Percentiles rank a stretch among this genome's conserved stretches.
These are phyloP conservation scores for Arachnomyces sp. DNA, from an alignment of 2,329 filamentous ascomycete genomes.

Conservation along the genomic window DNA sequence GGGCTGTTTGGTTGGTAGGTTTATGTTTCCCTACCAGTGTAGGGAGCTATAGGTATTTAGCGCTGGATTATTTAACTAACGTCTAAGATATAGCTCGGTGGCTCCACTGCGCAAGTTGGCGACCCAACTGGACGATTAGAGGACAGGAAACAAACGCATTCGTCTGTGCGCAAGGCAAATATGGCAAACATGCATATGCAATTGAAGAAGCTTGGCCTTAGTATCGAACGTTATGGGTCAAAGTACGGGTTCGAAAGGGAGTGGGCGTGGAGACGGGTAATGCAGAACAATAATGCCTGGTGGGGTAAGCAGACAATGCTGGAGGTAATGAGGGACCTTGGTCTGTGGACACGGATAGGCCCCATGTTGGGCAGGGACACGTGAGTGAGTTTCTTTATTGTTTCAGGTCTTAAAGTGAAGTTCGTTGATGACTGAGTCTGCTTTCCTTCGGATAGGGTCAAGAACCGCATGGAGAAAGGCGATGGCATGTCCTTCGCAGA, in stretches of 20 bases:
- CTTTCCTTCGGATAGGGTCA: slow-evolving; percentile 50
- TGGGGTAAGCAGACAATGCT: slow-evolving; percentile 63
- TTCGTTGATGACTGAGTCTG: background rate
- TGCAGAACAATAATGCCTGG: slow-evolving; percentile 82
- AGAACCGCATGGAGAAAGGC: slow-evolving; percentile 71
- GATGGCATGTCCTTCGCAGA: slow-evolving; percentile 93
- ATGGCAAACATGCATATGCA: slow-evolving; percentile 44
- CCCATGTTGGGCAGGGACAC: slow-evolving; percentile 84
- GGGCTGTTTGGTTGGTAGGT: slow-evolving; percentile 38
- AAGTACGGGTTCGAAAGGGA: slow-evolving; percentile 58
- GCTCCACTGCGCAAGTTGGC: slow-evolving; percentile 39
- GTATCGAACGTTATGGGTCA: slow-evolving; percentile 59
- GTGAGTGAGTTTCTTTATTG: slow-evolving; percentile 45
- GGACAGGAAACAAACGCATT: slow-evolving; percentile 30
- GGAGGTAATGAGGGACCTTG: slow-evolving; percentile 68
- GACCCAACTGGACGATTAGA: slow-evolving; percentile 40
- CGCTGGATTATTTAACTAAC: slow-evolving; percentile 2
- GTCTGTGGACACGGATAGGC: slow-evolving; percentile 66
- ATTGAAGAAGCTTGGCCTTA: slow-evolving; percentile 59
- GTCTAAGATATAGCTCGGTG: slow-evolving; percentile 34
- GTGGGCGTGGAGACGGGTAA: slow-evolving; percentile 57
- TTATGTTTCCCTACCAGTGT: background rate
- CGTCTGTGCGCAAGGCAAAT: slow-evolving; percentile 37
- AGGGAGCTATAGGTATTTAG: slow-evolving; percentile 8
- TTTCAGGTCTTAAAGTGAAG: background rate